Evolutionary conservation across 495 filamentous ascomycete species (phyloP).

Genomic region (Xylaria bambusicola): DNA sequence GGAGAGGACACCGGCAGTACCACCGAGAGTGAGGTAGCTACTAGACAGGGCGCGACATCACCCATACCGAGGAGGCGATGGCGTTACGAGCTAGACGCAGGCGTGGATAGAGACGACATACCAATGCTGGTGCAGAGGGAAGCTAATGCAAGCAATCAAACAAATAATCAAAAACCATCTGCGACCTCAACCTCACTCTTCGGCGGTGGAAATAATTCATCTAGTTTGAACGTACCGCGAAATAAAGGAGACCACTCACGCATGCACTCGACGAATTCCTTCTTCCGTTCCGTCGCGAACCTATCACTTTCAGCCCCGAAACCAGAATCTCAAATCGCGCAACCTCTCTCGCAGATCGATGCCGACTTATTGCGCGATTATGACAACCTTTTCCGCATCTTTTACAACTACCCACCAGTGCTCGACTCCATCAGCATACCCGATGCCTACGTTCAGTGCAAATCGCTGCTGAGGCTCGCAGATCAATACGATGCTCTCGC

Average conservation of each 20-base stretch:
- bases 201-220: slow-evolving; percentile 33
- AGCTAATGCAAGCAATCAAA: slow-evolving; percentile 20
- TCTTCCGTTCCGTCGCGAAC: slow-evolving; percentile 87
- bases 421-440: slow-evolving; percentile 85
- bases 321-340: slow-evolving; percentile 26
- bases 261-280: slow-evolving; percentile 61
- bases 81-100: slow-evolving; percentile 85
- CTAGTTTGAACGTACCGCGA: slow-evolving; percentile 26
- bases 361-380: slow-evolving; percentile 82
- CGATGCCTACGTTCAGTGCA: slow-evolving; percentile 88
- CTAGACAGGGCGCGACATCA: slow-evolving; percentile 25
- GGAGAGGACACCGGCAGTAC: slow-evolving; percentile 54
- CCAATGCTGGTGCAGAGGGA: slow-evolving; percentile 86
- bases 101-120: slow-evolving; percentile 71
- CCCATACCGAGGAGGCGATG: slow-evolving; percentile 62
- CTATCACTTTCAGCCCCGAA: slow-evolving; percentile 55
- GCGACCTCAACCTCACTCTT: slow-evolving; percentile 43
- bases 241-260: slow-evolving; percentile 54
- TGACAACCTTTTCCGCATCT: slow-evolving; percentile 88
- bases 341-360: slow-evolving; percentile 51
- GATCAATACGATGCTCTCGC: slow-evolving; percentile 90
- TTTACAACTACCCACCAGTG: slow-evolving; percentile 84
- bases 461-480: slow-evolving; percentile 76
- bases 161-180: slow-evolving; percentile 12
- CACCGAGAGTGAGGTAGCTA: slow-evolving; percentile 24